Percentiles rank a stretch among this genome's conserved stretches.
phyloP scores from a whole-genome alignment of 2,329 filamentous ascomycete species.

The Calonectria hawksworthii region DNA sequence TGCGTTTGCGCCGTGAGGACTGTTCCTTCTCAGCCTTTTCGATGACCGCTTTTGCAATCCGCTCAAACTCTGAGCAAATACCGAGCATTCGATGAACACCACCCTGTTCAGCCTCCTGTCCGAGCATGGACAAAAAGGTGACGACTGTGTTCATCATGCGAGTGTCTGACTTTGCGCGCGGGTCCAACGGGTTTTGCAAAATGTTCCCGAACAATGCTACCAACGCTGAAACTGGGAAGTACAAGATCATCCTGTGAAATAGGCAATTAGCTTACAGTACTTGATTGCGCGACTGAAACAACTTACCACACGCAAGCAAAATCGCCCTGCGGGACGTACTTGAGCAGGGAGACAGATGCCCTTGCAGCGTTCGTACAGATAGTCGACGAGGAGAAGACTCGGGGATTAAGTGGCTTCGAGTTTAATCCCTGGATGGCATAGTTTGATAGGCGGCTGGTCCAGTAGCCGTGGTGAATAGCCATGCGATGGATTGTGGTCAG shows the following conservation, averaged over 20 bases:
- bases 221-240: conserved; percentile 95
- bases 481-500: conserved; percentile 98
- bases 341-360: conserved; percentile 92
- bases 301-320: conserved; percentile 94
- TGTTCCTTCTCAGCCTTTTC: conserved; percentile 93
- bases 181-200: conserved; percentile 92
- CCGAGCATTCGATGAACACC: conserved; percentile 94
- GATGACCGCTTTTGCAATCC: conserved; percentile 90
- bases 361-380: conserved; percentile 93
- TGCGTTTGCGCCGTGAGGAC: conserved; percentile 85
- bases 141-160: conserved; percentile 94
- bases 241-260: conserved; percentile 81
- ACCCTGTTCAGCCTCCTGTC: conserved; percentile 89
- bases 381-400: conserved; percentile 93
- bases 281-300: neutral
- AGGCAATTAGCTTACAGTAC: conserved; percentile 44
- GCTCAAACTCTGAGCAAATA: conserved; percentile 95
- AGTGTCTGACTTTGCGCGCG: conserved; percentile 88
- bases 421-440: conserved; percentile 96
- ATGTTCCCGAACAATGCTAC: conserved; percentile 98
- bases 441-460: conserved; percentile 94
- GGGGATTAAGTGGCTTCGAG: conserved; percentile 88
- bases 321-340: conserved; percentile 96
- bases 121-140: conserved; percentile 89
- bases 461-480: conserved; percentile 98